Conservation (phyloP, 164 flowering plant genomes). For the Stephania cephalantha region DNA sequence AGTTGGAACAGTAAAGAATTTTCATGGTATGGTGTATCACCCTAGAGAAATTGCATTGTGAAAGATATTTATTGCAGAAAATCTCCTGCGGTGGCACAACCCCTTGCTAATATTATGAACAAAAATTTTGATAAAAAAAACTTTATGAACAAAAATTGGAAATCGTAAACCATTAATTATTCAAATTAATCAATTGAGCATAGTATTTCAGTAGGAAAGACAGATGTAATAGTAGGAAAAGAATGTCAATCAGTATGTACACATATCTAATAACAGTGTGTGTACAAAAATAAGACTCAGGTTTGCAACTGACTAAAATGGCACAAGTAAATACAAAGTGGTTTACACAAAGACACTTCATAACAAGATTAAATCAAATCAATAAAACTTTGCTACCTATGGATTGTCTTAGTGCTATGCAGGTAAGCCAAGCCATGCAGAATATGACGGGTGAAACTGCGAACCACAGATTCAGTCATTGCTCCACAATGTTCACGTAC, state of each 20-base stretch:
- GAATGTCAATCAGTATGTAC: background rate
- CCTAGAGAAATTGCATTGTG: background rate
- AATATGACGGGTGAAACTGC: slow-evolving; percentile 87
- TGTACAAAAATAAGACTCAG: background rate
- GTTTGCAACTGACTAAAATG: background rate
- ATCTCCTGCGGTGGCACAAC: background rate
- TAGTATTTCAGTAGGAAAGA: no score
- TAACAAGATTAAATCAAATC: background rate
- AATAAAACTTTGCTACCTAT: slow-evolving; percentile 43
- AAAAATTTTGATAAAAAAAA: background rate
- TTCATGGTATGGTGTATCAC: background rate
- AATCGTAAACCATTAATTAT: background rate
- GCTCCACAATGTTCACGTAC: slow-evolving; percentile 86
- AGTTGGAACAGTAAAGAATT: background rate
- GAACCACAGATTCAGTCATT: slow-evolving; percentile 77
- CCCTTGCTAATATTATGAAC: background rate
- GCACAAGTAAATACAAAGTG: background rate
- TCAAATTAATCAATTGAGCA: background rate
- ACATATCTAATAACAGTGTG: background rate
- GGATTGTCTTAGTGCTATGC: slow-evolving; percentile 78
- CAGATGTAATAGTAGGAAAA: no score
- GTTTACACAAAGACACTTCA: background rate
- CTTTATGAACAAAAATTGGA: background rate
- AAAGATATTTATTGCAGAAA: background rate
- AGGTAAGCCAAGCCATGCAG: slow-evolving; percentile 84